Base-by-base conservation (phyloP, 305 asterid species). In the Coffea humblotiana region DNA sequence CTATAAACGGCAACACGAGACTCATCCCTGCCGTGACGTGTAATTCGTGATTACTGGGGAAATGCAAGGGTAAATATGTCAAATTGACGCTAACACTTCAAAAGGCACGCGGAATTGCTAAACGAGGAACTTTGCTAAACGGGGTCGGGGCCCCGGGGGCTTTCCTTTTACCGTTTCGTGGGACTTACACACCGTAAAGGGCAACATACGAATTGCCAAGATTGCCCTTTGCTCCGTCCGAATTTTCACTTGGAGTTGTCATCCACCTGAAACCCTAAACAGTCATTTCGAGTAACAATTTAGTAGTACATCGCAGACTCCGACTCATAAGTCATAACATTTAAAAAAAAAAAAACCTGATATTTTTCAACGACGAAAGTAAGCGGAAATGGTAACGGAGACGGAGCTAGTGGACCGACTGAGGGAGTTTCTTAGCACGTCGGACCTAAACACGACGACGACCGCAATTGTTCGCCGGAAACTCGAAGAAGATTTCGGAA, bases 391-490 rank as follows among this genome's bases (percentile, higher is more conserved):
- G 99, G 96, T 84, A 49, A 75, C 95, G 85, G 98, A 95, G 32
- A 74, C 90, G 77, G 95, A 90, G 82, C 87, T 95, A 72, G 88
- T 91, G 84, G 88, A 66, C 68, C 91, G 97, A 83, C 89, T 95
- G 78, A 87, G 86, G 75, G 92, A 90, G 80, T 83, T 92, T 86
- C 92, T 95, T 32, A 86, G 91, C 90, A 82, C 88, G 68, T 89
- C 98, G 73, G 99, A 95, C 96, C 91, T 95, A 80, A 84, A 83
- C 87, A 92, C 88, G 63, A 93, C 97, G 65, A 93, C 94, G 54
- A 91, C 87, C 8, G 82, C 91, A 8, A 80, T 77, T 80, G 93
- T 92, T 73, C 96, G 98, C 78, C 93, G 97, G 71, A 88, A 92
- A 49, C 90, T 95, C 23, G 98, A 93, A 89, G 88, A 87, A 8